Conservation (phyloP, 164 flowering plant species). For the Magnolia sinica region DNA sequence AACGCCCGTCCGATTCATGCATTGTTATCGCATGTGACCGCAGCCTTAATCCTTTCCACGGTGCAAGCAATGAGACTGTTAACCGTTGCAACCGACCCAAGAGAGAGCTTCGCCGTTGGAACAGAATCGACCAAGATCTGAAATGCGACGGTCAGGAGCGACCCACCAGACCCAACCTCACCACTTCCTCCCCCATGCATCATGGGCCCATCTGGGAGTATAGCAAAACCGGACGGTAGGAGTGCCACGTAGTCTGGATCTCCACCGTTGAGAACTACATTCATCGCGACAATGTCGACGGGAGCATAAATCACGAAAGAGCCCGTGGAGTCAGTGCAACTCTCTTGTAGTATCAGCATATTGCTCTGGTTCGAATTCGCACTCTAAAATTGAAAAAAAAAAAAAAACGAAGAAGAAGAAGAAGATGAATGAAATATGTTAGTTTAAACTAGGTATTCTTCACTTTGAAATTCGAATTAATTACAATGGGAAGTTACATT, state of each 20-base stretch:
- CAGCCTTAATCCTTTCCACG: conserved; percentile 71
- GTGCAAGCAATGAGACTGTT: conserved; percentile 82
- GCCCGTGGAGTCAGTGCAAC: conserved; percentile 73
- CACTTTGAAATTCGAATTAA: not conserved
- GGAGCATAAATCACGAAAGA: conserved; percentile 94
- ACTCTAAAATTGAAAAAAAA: conserved; percentile 37
- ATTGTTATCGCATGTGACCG: conserved; percentile 36
- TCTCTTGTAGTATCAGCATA: conserved; percentile 96
- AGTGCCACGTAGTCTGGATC: conserved; percentile 93
- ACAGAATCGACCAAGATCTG: conserved; percentile 79
- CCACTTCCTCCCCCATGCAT: conserved; percentile 17
- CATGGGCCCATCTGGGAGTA: conserved; percentile 73
- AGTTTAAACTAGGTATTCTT: not conserved
- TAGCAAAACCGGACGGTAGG: conserved; percentile 93
- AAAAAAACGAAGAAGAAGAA: not conserved
- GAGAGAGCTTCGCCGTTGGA: conserved; percentile 81
- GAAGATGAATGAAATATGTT: not conserved
- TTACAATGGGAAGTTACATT: conserved; percentile 38
- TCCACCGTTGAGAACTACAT: conserved; percentile 76
- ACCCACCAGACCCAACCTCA: conserved; percentile 52
- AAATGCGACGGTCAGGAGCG: conserved; percentile 79
- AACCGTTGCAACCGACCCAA: conserved; percentile 79
- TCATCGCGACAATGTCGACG: conserved; percentile 81
- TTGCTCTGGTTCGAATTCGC: conserved; percentile 89
- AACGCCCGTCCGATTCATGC: conserved; percentile 25